Percentiles rank a stretch among this genome's conserved stretches.
These are phyloP conservation scores for Cordyceps javanica DNA, from an alignment of 2,329 filamentous ascomycete genomes.

Conservation along the genomic window DNA sequence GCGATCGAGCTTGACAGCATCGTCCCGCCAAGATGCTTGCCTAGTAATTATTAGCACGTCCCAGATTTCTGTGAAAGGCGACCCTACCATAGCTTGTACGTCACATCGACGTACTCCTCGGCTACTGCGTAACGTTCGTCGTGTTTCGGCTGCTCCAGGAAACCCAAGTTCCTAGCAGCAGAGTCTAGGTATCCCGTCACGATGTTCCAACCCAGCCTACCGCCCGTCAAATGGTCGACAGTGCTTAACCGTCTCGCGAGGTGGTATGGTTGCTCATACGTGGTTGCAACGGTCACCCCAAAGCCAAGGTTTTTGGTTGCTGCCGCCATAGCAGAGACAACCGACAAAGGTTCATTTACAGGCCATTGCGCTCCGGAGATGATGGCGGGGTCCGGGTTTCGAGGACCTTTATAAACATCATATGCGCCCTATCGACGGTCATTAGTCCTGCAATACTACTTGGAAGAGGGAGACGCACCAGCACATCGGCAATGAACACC, in stretches of 20 bases:
- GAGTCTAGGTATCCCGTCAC: constrained; percentile 64
- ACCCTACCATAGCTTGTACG: constrained; percentile 53
- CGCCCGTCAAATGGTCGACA: constrained; percentile 59
- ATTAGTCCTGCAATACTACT: not conserved
- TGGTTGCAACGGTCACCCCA: constrained; percentile 61
- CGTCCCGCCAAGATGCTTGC: constrained; percentile 50
- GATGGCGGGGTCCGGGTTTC: constrained; percentile 46
- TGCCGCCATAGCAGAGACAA: constrained; percentile 62
- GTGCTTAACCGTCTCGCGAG: constrained; percentile 59
- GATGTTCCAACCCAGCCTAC: constrained; percentile 46
- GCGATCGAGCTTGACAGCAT: constrained; percentile 52
- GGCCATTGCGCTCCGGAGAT: constrained; percentile 62
- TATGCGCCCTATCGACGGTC: constrained; percentile 44
- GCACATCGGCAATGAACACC: constrained; percentile 61
- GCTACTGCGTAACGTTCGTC: constrained; percentile 52
- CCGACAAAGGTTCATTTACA: constrained; percentile 58
- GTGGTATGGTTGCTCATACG: constrained; percentile 64
- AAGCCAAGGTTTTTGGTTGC: constrained; percentile 62
- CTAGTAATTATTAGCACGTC: constrained; percentile 13
- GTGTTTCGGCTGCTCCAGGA: constrained; percentile 43
- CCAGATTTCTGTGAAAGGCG: not conserved
- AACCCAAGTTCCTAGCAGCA: constrained; percentile 57
- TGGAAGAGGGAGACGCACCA: constrained; percentile 16
- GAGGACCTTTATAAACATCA: constrained; percentile 60
- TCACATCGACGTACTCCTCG: constrained; percentile 52